A percentile compares a stretch with the other conserved stretches of the same genome.
Conservation (phyloP, 306 rosid species). For the Cicer cuneatum region DNA sequence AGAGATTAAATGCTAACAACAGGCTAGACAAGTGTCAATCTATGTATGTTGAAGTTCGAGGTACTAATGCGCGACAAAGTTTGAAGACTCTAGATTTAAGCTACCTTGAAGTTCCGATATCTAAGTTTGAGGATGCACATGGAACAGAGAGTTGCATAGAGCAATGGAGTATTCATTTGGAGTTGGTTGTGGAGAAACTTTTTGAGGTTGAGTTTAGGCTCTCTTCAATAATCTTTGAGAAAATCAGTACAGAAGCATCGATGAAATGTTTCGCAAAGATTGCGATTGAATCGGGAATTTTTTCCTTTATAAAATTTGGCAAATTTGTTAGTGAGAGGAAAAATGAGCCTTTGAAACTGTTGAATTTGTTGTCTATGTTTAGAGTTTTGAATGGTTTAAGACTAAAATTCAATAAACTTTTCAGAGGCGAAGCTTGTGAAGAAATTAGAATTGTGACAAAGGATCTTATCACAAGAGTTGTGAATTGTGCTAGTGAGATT, state of each 20-base stretch:
- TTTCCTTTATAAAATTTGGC: slow-evolving; percentile 75
- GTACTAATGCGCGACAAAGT: slow-evolving; percentile 57
- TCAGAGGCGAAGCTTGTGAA: slow-evolving; percentile 61
- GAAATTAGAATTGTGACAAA: slow-evolving; percentile 66
- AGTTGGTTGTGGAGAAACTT: slow-evolving; percentile 60
- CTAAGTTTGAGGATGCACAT: slow-evolving; percentile 47
- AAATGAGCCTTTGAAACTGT: slow-evolving; percentile 70
- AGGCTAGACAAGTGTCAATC: slow-evolving; percentile 61
- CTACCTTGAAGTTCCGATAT: slow-evolving; percentile 59
- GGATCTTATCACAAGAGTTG: slow-evolving; percentile 69
- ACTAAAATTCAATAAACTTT: slow-evolving; percentile 66
- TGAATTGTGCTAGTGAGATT: slow-evolving; percentile 68
- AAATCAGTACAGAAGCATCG: slow-evolving; percentile 51
- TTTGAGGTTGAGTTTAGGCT: slow-evolving; percentile 62
- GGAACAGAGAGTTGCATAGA: slow-evolving; percentile 51
- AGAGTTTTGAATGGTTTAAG: slow-evolving; percentile 65
- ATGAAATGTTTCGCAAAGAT: slow-evolving; percentile 64
- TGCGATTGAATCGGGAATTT: slow-evolving; percentile 62
- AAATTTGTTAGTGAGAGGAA: slow-evolving; percentile 56
- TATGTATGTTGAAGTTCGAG: slow-evolving; percentile 63
- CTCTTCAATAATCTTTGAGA: slow-evolving; percentile 58
- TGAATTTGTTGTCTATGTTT: slow-evolving; percentile 78
- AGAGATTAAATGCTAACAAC: slow-evolving; percentile 59
- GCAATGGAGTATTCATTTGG: slow-evolving; percentile 74
- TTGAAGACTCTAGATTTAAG: slow-evolving; percentile 69